Percentiles rank a stretch among this genome's conserved stretches.
Evolutionary conservation across 148 eudicot genomes (phyloP).

Genomic region (Rhododendron vialii): DNA sequence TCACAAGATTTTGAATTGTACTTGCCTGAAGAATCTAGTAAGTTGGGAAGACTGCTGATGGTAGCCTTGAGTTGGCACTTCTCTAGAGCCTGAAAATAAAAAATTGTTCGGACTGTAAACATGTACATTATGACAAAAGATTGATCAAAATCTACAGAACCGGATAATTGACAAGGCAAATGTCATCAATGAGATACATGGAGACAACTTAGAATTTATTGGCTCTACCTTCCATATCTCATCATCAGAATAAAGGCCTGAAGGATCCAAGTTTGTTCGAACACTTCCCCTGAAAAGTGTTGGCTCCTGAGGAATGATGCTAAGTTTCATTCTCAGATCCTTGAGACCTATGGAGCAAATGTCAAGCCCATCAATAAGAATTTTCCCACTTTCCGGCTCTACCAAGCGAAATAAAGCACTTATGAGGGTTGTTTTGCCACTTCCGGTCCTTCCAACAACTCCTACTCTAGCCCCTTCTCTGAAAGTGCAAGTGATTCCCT

Average conservation of each 20-base stretch:
- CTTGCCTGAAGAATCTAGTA: constrained; percentile 63
- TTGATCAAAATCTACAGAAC: neutral
- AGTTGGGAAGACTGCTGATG: constrained; percentile 47
- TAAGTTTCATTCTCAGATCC: constrained; percentile 49
- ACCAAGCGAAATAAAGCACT: constrained; percentile 60
- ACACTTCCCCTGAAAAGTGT: constrained; percentile 65
- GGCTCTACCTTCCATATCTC: constrained; percentile 60
- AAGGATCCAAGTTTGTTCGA: constrained; percentile 60
- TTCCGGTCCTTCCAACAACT: constrained; percentile 67
- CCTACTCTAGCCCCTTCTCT: constrained; percentile 48
- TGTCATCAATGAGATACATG: neutral
- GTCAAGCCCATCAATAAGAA: constrained; percentile 46
- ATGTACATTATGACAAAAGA: neutral
- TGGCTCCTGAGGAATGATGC: constrained; percentile 74
- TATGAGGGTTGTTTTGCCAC: constrained; percentile 67
- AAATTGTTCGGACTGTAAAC: neutral
- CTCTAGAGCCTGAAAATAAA: constrained; percentile 46
- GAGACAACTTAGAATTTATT: neutral
- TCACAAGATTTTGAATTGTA: neutral
- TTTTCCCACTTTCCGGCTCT: constrained; percentile 51
- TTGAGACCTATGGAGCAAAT: constrained; percentile 58
- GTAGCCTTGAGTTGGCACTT: constrained; percentile 71
- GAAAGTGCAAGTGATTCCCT: constrained; percentile 62
- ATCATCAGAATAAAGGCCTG: constrained; percentile 49
- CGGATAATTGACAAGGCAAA: neutral